Percentiles rank a stretch among this genome's conserved stretches.
Evolutionary conservation across 805 yeast species (phyloP).

Genomic region (Nakazawaea peltata): DNA sequence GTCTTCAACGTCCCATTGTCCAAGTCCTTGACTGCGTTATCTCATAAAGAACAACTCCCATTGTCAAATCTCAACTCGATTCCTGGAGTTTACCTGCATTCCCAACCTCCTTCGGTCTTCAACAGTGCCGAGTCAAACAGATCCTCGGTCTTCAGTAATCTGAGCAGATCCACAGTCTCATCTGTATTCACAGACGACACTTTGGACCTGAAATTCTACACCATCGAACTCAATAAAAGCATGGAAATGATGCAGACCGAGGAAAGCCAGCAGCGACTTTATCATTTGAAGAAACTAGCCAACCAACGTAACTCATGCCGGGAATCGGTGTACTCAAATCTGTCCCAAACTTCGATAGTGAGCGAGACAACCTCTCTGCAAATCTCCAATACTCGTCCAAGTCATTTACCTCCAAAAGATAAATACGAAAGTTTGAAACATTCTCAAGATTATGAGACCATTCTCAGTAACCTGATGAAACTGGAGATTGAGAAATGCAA

Average conservation of each 20-base stretch:
- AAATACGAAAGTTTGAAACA: slow-evolving; percentile 45
- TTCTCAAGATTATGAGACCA: slow-evolving; percentile 38
- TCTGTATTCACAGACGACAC: slow-evolving; percentile 17
- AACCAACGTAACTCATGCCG: slow-evolving; percentile 11
- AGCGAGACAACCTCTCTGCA: slow-evolving; percentile 12
- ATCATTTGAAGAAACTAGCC: slow-evolving; percentile 9
- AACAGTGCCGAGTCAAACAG: slow-evolving; percentile 37
- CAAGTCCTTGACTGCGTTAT: slow-evolving; percentile 36
- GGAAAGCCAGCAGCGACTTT: slow-evolving; percentile 28
- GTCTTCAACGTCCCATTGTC: slow-evolving; percentile 62
- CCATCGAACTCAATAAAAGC: slow-evolving; percentile 21
- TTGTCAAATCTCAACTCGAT: slow-evolving; percentile 10
- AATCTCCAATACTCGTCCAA: slow-evolving; percentile 49
- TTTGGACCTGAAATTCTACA: slow-evolving; percentile 27
- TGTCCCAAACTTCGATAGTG: slow-evolving; percentile 6
- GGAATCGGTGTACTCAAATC: slow-evolving; percentile 6
- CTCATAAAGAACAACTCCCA: slow-evolving; percentile 27
- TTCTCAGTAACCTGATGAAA: slow-evolving; percentile 32
- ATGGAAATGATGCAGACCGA: slow-evolving; percentile 24
- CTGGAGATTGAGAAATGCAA: slow-evolving; percentile 27
- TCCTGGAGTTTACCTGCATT: not conserved
- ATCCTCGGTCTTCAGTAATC: slow-evolving; percentile 35
- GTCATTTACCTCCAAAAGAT: slow-evolving; percentile 60
- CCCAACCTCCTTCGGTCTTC: slow-evolving; percentile 17
- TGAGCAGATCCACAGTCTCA: slow-evolving; percentile 14